These are phyloP conservation scores for Phytopythium helicoides DNA, from an alignment of 352 stramenopile species.

Conservation along the genomic window DNA sequence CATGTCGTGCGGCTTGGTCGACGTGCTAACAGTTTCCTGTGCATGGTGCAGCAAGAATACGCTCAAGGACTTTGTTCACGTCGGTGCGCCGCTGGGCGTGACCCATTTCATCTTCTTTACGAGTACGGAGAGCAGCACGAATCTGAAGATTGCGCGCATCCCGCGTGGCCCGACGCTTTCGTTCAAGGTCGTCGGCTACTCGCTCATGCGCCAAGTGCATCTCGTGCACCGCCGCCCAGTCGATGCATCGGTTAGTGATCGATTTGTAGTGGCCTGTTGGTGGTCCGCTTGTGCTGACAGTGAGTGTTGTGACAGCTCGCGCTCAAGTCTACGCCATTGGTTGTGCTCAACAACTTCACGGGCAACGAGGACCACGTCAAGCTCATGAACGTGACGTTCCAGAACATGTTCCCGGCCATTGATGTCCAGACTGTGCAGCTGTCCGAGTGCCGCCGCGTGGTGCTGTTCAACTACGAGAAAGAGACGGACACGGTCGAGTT, in stretches of 20 bases:
- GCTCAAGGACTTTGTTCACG: slow-evolving; percentile 90
- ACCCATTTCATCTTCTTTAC: slow-evolving; percentile 97
- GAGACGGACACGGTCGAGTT: slow-evolving; percentile 93
- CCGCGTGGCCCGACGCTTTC: slow-evolving; percentile 94
- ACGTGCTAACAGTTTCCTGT: not conserved
- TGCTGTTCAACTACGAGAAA: slow-evolving; percentile 97
- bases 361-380: slow-evolving; percentile 84
- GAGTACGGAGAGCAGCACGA: slow-evolving; percentile 92
- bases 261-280: not conserved
- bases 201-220: slow-evolving; percentile 92
- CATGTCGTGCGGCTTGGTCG: not conserved
- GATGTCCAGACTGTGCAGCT: slow-evolving; percentile 97
- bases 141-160: slow-evolving; percentile 92
- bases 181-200: slow-evolving; percentile 92
- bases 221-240: slow-evolving; percentile 90
- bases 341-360: slow-evolving; percentile 99
- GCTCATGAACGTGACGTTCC: slow-evolving; percentile 98
- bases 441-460: slow-evolving; percentile 94
- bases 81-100: slow-evolving; percentile 92
- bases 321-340: slow-evolving; percentile 90
- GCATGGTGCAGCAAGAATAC: slow-evolving; percentile 65
- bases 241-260: slow-evolving; percentile 56
- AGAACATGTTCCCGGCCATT: slow-evolving; percentile 99
- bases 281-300: not conserved
- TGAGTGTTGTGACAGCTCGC: slow-evolving; percentile 29